These are phyloP conservation scores for Trichoderma citrinoviride DNA, from an alignment of 2,329 filamentous ascomycete genomes.

Conservation along the genomic window DNA sequence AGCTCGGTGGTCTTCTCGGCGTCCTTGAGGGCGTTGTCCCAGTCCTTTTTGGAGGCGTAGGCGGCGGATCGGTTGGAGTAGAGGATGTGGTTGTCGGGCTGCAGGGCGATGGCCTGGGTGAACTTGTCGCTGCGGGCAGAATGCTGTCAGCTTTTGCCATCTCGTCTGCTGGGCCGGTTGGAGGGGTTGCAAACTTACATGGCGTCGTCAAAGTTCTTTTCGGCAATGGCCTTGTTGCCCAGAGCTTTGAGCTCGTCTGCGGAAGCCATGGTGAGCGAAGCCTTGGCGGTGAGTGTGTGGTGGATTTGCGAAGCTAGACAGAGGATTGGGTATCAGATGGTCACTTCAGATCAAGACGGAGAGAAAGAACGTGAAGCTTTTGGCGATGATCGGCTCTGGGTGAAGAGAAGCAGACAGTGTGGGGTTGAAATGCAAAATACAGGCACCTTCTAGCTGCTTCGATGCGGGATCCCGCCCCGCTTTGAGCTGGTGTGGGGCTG, in stretches of 20 bases:
- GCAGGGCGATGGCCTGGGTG: conserved; percentile 83
- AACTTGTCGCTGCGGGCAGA: conserved; percentile 73
- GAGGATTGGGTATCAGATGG: neutral
- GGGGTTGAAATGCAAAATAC: conserved; percentile 28
- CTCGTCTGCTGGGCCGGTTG: neutral
- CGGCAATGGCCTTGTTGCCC: conserved; percentile 97
- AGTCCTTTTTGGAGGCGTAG: conserved; percentile 87
- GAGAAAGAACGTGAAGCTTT: conserved; percentile 3
- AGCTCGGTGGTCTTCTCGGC: conserved; percentile 90
- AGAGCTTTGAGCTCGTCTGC: conserved; percentile 87
- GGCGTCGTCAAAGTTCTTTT: conserved; percentile 94
- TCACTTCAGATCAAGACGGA: conserved; percentile 5
- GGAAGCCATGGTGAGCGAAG: conserved; percentile 48
- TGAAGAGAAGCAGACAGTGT: conserved; percentile 19
- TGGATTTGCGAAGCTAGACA: neutral
- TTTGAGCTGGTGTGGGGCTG: conserved; percentile 27
- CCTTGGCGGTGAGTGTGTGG: neutral
- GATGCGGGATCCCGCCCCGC: conserved; percentile 34
- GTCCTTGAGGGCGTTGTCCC: conserved; percentile 79
- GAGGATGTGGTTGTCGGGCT: conserved; percentile 89
- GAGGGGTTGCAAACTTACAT: conserved; percentile 62
- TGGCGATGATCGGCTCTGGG: conserved; percentile 16
- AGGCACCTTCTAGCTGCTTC: conserved; percentile 44
- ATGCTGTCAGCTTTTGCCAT: neutral
- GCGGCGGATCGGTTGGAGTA: conserved; percentile 94